phyloP scores from a whole-genome alignment of 164 flowering plant genomes.

The Umbilicus rupestris region DNA sequence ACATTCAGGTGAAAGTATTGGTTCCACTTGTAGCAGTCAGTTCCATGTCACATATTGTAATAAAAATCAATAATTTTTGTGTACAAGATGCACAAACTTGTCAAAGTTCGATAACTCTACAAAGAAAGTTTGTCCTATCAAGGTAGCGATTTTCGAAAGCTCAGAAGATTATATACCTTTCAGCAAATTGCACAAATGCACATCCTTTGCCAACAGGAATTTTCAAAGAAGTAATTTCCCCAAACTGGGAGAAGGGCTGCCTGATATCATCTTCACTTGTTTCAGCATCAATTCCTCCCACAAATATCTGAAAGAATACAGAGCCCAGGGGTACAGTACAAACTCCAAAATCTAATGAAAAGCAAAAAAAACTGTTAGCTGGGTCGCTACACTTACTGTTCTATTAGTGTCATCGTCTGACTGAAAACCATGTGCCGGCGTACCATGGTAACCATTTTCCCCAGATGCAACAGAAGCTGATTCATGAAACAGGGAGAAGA shows the following conservation, averaged over 20 bases:
- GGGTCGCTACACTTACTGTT: conserved; percentile 45
- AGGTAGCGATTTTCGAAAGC: background rate
- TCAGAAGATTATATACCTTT: conserved; percentile 30
- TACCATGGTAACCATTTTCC: conserved; percentile 6
- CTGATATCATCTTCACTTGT: conserved; percentile 51
- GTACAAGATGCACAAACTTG: background rate
- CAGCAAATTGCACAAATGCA: conserved; percentile 66
- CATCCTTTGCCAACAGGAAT: conserved; percentile 60
- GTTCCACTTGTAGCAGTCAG: background rate
- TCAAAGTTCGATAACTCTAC: background rate
- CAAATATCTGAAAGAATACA: conserved; percentile 39
- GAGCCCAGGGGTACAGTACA: background rate
- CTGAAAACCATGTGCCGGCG: background rate
- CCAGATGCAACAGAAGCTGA: background rate
- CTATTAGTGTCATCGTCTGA: background rate
- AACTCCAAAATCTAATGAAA: background rate
- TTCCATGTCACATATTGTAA: too few relatives aligned
- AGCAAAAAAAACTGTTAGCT: background rate
- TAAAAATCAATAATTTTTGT: too few relatives aligned
- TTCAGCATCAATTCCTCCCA: conserved; percentile 57
- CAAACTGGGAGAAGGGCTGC: conserved; percentile 44
- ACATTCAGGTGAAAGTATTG: background rate
- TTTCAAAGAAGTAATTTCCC: conserved; percentile 53
- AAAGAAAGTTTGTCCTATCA: background rate
- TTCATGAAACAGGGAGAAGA: background rate